These are phyloP conservation scores for Podospora didyma DNA, from an alignment of 495 filamentous ascomycete species.

Conservation along the genomic window DNA sequence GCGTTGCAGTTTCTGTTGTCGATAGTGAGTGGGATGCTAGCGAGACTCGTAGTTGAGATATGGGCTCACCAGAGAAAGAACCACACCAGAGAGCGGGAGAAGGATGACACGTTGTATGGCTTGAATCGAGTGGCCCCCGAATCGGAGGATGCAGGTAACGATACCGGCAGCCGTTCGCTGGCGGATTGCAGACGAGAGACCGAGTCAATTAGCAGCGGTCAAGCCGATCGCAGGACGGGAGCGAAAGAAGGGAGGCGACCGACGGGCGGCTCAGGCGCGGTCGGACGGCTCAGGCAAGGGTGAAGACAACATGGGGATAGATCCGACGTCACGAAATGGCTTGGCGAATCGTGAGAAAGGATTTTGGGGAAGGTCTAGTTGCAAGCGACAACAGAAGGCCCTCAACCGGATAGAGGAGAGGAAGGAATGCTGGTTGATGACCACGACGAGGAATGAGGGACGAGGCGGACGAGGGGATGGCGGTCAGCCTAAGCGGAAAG, in stretches of 20 bases:
- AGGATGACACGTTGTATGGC: too few relatives aligned
- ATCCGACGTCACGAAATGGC: slow-evolving; percentile 2
- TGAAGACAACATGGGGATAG: slow-evolving; percentile 20
- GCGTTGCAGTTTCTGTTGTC: background rate
- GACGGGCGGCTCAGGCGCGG: slow-evolving; percentile 15
- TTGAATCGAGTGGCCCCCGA: background rate
- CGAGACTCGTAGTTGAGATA: background rate
- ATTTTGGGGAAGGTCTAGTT: background rate
- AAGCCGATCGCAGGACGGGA: slow-evolving; percentile 3
- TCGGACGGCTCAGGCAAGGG: slow-evolving; percentile 9
- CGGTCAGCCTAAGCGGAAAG: too few relatives aligned
- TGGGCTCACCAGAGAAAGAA: too few relatives aligned
- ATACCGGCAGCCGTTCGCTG: background rate
- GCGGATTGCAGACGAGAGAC: background rate
- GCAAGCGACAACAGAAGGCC: background rate
- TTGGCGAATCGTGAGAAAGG: background rate
- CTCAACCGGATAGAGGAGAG: too few relatives aligned
- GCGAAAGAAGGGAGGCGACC: slow-evolving; percentile 1
- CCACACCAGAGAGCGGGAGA: too few relatives aligned
- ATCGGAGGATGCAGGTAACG: background rate
- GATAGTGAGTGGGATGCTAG: background rate
- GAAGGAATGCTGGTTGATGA: too few relatives aligned
- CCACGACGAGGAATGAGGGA: too few relatives aligned
- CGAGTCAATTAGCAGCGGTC: slow-evolving; percentile 8
- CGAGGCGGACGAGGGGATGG: background rate